Evolutionary conservation across 306 rosid genomes (phyloP), one percentile per base, ranked within the genome.

Genomic region (Pyrus pyrifolia): DNA sequence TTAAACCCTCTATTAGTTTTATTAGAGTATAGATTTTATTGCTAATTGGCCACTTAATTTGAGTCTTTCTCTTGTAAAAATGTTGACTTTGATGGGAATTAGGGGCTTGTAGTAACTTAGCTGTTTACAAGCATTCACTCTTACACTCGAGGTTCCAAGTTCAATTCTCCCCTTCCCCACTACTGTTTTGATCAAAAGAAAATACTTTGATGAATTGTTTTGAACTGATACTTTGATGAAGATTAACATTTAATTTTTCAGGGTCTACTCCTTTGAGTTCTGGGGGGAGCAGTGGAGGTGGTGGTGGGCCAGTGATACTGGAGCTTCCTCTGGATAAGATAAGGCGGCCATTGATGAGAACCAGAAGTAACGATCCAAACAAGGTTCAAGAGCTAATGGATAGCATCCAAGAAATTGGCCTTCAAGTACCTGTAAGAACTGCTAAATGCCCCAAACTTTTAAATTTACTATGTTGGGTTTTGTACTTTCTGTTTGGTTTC

Each of bases 241-340:
- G 11, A 8, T 40, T 40, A 40, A 40, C 45, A 40, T 40, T 40
- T 19, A 14, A 29, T 14, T 79, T 57, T 68, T 62, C 76, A 90
- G 97, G 97, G 74, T 81, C 90, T 80, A 55, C 81, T 85, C 81
- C 88, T 6, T 69, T 71, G 23, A 63, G 67, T 57, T 72, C 82
- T n/a, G 80, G 84, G 74, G 79, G 80, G 65, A 83, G 81, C 38
- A 88, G 89, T 79, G 85, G 87, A 22, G 67, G 79, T 53, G 88
- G 85, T 49, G 88, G 83, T 11, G 98, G 98, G 19, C 98, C 98
- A 25, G 91, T 88, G 83, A 85, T 92, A 40, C 4, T 92, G 85
- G 98, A 95, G 88, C 93, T 95, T 88, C 98, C 98, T 38, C 35
- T 95, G 3, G 97, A 90, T 62, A 90, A 92, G 96, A 95, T 95